These are phyloP conservation scores for Rhizopogon rudus DNA, from an alignment of 768 basidiomycete species.

Conservation along the genomic window DNA sequence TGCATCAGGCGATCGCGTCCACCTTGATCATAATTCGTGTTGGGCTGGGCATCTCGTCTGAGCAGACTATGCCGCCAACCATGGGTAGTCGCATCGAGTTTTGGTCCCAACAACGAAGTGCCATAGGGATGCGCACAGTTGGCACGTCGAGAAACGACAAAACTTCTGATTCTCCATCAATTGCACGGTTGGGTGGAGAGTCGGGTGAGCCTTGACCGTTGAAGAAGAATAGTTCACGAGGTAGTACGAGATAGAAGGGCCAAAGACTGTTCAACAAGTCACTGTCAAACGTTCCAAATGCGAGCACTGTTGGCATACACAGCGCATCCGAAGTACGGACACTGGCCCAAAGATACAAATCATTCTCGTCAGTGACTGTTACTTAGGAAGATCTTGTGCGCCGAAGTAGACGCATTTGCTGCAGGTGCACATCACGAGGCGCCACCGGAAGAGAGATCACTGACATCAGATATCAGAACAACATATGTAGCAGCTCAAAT, in stretches of 20 bases:
- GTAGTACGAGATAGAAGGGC: no score
- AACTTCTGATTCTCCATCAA: neutral
- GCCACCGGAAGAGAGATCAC: no score
- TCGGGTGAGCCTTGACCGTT: neutral
- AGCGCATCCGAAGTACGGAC: neutral
- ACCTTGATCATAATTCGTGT: conserved; percentile 17
- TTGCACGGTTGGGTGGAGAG: no score
- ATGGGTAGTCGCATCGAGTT: neutral
- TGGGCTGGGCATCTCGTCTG: conserved; percentile 9
- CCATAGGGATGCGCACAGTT: neutral
- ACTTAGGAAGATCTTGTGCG: neutral
- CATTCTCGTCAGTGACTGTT: no score
- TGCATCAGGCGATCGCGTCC: conserved; percentile 9
- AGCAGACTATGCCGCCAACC: neutral
- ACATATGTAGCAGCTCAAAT: no score
- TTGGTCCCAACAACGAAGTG: neutral
- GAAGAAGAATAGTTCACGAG: no score
- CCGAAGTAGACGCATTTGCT: no score
- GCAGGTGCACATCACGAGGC: no score
- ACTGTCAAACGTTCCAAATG: neutral
- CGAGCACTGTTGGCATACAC: neutral
- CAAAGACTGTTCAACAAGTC: no score
- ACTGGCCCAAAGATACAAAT: neutral
- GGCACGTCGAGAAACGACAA: neutral
- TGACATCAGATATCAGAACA: no score